Percentiles rank a stretch among this genome's conserved stretches.
These are phyloP conservation scores for Phycomyces nitens DNA, from an alignment of 192 early-diverging fungal species.

Conservation along the genomic window DNA sequence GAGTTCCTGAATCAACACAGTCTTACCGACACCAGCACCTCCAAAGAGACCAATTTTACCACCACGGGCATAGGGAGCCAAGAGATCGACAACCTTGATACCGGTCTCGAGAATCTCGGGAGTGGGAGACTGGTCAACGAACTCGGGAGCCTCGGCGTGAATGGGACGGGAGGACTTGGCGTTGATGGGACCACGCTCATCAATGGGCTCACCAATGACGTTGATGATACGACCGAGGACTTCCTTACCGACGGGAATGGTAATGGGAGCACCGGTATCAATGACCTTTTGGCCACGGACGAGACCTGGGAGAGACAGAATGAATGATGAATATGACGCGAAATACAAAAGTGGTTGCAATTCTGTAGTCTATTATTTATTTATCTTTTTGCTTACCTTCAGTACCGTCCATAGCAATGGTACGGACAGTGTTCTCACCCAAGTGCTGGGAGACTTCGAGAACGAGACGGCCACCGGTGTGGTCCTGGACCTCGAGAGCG, in stretches of 20 bases:
- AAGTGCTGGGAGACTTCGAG: slow-evolving; percentile 96
- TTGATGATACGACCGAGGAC: slow-evolving; percentile 98
- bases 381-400: too few species aligned
- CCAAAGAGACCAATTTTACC: slow-evolving; percentile 99
- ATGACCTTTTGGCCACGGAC: slow-evolving; percentile 92
- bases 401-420: slow-evolving; percentile 99
- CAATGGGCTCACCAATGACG: slow-evolving; percentile 98
- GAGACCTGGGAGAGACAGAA: slow-evolving; percentile 47
- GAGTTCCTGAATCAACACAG: slow-evolving; percentile 98
- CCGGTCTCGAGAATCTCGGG: slow-evolving; percentile 96
- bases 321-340: too few species aligned
- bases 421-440: slow-evolving; percentile 98
- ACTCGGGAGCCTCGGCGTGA: slow-evolving; percentile 90
- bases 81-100: slow-evolving; percentile 98
- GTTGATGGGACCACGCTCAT: slow-evolving; percentile 95
- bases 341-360: too few species aligned
- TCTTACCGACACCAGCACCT: slow-evolving; percentile 99
- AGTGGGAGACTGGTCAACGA: slow-evolving; percentile 93
- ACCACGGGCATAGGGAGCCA: slow-evolving; percentile 96
- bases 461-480: slow-evolving; percentile 79
- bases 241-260: slow-evolving; percentile 90
- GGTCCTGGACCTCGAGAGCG: slow-evolving; percentile 90
- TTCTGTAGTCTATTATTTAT: too few species aligned
- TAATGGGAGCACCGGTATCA: slow-evolving; percentile 93
- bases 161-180: slow-evolving; percentile 88